A percentile compares a stretch with the other conserved stretches of the same genome.
Conservation (phyloP, 2,329 filamentous ascomycete genomes). For the Tolypocladium nubicola region DNA sequence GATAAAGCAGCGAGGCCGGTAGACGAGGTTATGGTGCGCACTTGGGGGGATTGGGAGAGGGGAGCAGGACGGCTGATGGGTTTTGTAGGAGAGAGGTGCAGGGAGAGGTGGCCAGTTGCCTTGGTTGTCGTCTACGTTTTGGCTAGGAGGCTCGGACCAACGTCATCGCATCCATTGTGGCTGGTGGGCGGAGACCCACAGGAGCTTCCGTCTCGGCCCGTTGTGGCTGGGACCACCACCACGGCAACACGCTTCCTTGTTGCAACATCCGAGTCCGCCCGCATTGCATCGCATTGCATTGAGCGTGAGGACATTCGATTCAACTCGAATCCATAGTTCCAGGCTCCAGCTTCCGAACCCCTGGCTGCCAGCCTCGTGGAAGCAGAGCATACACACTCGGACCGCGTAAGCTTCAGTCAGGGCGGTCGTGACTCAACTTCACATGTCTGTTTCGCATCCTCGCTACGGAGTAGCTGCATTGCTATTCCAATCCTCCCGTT, state of each 20-base stretch:
- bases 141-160: constrained; percentile 16
- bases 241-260: too few relatives aligned
- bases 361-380: not conserved
- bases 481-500: not conserved
- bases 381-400: not conserved
- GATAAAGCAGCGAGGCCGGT: not conserved
- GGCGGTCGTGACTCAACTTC: not conserved
- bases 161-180: constrained; percentile 20
- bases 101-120: constrained; percentile 19
- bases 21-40: not conserved
- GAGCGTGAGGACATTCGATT: not conserved
- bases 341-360: not conserved
- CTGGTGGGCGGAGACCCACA: constrained; percentile 11
- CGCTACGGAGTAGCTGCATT: not conserved
- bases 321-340: not conserved
- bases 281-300: too few relatives aligned
- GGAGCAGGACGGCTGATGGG: not conserved
- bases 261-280: too few relatives aligned
- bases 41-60: not conserved
- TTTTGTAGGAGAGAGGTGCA: constrained; percentile 1
- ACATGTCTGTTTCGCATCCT: not conserved
- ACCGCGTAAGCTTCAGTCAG: not conserved
- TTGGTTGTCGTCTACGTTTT: not conserved
- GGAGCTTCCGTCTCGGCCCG: not conserved
- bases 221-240: not conserved